Percentiles rank a stretch among this genome's conserved stretches.
Evolutionary conservation across 1,284 basidiomycete genomes (phyloP).

Genomic region (Singerocomus inundabilis): DNA sequence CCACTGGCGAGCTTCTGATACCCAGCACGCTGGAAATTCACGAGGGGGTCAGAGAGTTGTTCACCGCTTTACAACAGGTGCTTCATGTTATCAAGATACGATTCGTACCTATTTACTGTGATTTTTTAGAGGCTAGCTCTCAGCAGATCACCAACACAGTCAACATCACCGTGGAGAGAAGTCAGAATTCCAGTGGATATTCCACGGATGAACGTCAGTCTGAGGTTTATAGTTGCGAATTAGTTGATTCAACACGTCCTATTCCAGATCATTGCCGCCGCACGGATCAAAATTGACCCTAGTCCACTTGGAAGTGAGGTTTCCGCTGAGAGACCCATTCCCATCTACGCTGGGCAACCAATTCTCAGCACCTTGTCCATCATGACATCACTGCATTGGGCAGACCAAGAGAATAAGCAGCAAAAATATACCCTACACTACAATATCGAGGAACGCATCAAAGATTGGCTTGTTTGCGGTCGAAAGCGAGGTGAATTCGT

Average conservation of each 20-base stretch:
- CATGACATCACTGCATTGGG: conserved; percentile 74
- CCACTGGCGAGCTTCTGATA: conserved; percentile 65
- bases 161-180: conserved; percentile 52
- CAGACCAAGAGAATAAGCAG: conserved; percentile 43
- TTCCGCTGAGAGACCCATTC: conserved; percentile 32
- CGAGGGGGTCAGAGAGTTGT: conserved; percentile 37
- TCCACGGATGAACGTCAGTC: conserved; percentile 71
- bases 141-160: conserved; percentile 11
- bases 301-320: conserved; percentile 28
- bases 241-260: conserved; percentile 2
- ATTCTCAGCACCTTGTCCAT: conserved; percentile 64
- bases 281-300: conserved; percentile 51
- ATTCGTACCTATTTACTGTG: neutral
- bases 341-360: conserved; percentile 77
- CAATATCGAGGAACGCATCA: conserved; percentile 71
- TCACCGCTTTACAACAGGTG: conserved; percentile 44
- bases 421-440: conserved; percentile 61
- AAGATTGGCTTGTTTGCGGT: conserved; percentile 83
- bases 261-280: conserved; percentile 67
- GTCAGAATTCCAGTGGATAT: conserved; percentile 81
- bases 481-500: conserved; percentile 74
- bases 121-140: conserved; percentile 24
- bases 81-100: neutral
- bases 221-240: neutral
- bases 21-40: conserved; percentile 42